phyloP scores from a whole-genome alignment of 164 flowering plant species.

The Dillenia suffruticosa region DNA sequence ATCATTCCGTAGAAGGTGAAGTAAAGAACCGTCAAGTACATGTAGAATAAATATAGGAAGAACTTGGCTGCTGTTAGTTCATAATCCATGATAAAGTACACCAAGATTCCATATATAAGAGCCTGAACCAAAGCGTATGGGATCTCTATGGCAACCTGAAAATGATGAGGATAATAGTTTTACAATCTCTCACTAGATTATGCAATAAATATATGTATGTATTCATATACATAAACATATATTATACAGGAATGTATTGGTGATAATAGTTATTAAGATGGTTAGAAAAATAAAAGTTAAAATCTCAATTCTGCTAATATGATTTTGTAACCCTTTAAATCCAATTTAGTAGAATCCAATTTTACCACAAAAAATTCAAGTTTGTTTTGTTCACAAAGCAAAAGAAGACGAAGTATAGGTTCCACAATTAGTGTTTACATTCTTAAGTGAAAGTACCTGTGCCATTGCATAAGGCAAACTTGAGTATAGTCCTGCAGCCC shows the following conservation, averaged over 20 bases:
- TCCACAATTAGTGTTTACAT: too few species aligned
- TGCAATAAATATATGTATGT: too few species aligned
- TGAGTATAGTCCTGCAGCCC: constrained; percentile 64
- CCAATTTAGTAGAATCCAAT: too few species aligned
- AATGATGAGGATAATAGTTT: not conserved
- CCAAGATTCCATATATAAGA: constrained; percentile 35
- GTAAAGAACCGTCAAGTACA: constrained; percentile 56
- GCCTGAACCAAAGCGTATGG: constrained; percentile 46
- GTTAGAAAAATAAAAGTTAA: too few species aligned
- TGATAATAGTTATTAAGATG: not conserved
- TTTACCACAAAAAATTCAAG: too few species aligned
- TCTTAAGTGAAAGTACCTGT: constrained; percentile 26
- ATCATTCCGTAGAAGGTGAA: constrained; percentile 73
- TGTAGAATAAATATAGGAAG: constrained; percentile 60
- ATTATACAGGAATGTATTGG: too few species aligned
- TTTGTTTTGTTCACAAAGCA: too few species aligned
- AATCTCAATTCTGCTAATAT: too few species aligned
- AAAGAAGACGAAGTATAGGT: too few species aligned
- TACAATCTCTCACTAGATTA: not conserved
- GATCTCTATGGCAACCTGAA: constrained; percentile 45
- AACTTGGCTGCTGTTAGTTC: constrained; percentile 59
- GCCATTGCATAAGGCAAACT: constrained; percentile 57
- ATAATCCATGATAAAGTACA: constrained; percentile 58
- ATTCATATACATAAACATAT: too few species aligned
- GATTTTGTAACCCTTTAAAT: too few species aligned